Base-by-base conservation (phyloP, 2,329 filamentous ascomycete species). In the Monosporascus sp. region DNA sequence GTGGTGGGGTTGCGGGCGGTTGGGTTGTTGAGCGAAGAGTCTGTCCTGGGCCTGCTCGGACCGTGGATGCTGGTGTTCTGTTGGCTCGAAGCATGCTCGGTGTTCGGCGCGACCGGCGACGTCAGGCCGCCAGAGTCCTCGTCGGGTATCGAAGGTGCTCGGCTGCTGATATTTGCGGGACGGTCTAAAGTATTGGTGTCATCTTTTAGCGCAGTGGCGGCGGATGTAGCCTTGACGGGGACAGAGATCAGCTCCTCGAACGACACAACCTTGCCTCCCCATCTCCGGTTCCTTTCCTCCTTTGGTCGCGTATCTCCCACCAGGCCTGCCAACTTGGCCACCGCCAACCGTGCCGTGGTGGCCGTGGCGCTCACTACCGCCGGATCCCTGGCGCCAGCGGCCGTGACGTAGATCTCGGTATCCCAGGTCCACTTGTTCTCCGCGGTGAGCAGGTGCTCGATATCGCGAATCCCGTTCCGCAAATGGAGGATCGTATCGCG, bases 251-350 rank as follows among this genome's bases (percentile, higher is more conserved):
- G 47, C 25, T 70, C 66, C n/a, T 70, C 68, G 39, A 70, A 71
- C 7, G 69, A 68, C 47, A 71, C 47, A 17, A 65, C 54, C 46
- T 69, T 64, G n/a, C 68, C 68, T 15, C 65, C 59, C 63, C 64
- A 70, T 8, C 66, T 70, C 57, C 74, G 66, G 6, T 70, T 65
- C 44, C 65, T 66, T 39, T 70, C 64, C 2, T 42, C 45, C 27
- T 64, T 54, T 17, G 61, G 60, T 20, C 57, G 57, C 27, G 56
- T 57, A 18, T 66, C 63, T 39, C 54, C 57, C 6, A 63, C 50
- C 24, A 68, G 44, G 4, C 66, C 67, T 7, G 65, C 67, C 20
- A 66, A 54, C 20, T 64, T 61, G 11, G 65, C 65, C 9, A 67
- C 61, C 14, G 60, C 67, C 44, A 68, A 52, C 36, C 67, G 63